phyloP scores from a whole-genome alignment of 2,329 filamentous ascomycete genomes.

The Atkinsonella texensis region DNA sequence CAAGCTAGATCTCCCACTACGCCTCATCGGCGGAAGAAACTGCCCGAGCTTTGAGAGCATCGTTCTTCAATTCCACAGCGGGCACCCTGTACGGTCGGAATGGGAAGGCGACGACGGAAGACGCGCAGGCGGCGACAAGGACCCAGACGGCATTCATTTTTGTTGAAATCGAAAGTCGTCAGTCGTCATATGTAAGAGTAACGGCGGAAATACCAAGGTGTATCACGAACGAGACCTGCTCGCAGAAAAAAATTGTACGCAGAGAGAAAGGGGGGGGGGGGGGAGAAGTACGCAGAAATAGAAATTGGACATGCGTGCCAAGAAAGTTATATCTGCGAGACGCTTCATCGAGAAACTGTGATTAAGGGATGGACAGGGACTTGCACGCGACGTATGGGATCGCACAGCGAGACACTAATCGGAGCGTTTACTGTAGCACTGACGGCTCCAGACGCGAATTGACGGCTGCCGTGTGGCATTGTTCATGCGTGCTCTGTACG shows the following conservation, averaged over 20 bases:
- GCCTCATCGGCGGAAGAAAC: slow-evolving; percentile 9
- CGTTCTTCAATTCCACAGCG: not conserved
- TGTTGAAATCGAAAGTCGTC: not conserved
- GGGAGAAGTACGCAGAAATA: not conserved
- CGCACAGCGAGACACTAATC: not conserved
- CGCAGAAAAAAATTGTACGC: not conserved
- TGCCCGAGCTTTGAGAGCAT: not conserved
- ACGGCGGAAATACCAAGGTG: no score
- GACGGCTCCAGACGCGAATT: not conserved
- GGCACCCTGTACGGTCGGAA: slow-evolving; percentile 8
- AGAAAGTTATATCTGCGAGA: not conserved
- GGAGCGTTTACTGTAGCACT: not conserved
- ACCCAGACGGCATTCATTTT: slow-evolving; percentile 14
- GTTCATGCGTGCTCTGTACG: no score
- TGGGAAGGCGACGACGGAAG: slow-evolving; percentile 11
- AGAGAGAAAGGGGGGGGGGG: no score
- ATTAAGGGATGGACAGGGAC: not conserved
- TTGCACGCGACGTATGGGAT: not conserved
- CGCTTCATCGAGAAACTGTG: not conserved
- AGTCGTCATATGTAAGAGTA: not conserved
- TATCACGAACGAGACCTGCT: not conserved
- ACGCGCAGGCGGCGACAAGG: slow-evolving; percentile 11
- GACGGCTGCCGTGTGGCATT: not conserved
- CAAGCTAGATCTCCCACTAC: not conserved
- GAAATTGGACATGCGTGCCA: not conserved